These are phyloP conservation scores for Casuarina cunninghamiana DNA, from an alignment of 306 rosid genomes.

Conservation along the genomic window DNA sequence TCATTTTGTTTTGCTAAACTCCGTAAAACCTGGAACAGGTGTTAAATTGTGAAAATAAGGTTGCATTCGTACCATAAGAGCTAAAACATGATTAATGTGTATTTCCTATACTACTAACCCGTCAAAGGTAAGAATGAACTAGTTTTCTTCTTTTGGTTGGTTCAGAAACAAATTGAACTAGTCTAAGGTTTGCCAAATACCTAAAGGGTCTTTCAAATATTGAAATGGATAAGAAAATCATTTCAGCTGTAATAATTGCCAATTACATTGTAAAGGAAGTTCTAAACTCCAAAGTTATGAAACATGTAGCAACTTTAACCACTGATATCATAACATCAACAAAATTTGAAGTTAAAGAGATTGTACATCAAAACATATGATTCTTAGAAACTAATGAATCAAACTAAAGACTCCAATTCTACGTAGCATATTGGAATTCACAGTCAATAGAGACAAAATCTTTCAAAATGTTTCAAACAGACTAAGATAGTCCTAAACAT, in stretches of 20 bases:
- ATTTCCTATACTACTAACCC: not conserved
- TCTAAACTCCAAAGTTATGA: not conserved
- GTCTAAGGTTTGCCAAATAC: not conserved
- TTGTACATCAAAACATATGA: not conserved
- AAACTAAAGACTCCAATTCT: not conserved
- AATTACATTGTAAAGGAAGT: not conserved
- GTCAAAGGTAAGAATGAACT: not conserved
- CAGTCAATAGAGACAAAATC: slow-evolving; percentile 4
- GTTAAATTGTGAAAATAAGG: not conserved
- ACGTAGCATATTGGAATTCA: not conserved
- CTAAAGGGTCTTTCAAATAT: not conserved
- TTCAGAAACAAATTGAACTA: not conserved
- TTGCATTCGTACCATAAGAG: not conserved
- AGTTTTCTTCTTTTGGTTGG: not conserved
- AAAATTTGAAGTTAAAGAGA: not conserved
- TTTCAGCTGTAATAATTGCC: not conserved
- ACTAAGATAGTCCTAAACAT: not conserved
- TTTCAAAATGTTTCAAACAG: not conserved
- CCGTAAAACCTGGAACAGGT: not conserved
- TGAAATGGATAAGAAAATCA: not conserved
- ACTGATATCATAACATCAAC: not conserved
- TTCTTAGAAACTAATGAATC: not conserved
- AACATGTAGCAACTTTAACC: not conserved
- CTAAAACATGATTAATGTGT: not conserved
- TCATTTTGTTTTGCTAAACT: not conserved